phyloP scores from a whole-genome alignment of 257 asterid species.

The Solanum piurae region DNA sequence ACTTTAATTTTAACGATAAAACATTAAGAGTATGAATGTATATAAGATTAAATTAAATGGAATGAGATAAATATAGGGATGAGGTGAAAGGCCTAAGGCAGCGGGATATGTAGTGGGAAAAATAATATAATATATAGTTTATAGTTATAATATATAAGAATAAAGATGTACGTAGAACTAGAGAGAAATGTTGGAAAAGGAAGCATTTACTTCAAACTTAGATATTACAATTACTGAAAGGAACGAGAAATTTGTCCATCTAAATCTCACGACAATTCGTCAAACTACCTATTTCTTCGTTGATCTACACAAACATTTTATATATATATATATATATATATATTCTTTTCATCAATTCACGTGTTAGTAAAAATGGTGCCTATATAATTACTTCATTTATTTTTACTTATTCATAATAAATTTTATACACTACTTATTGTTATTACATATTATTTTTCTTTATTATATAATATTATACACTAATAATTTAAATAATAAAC shows the following conservation, averaged over 20 bases:
- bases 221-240: not conserved
- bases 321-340: not conserved
- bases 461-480: too few species aligned
- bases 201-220: slow-evolving; percentile 19
- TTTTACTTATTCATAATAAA: too few species aligned
- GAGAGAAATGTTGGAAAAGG: slow-evolving; percentile 27
- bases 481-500: too few species aligned
- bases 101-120: slow-evolving; percentile 22
- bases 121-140: not conserved
- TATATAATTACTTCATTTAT: too few species aligned
- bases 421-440: too few species aligned
- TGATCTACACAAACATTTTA: not conserved
- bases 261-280: not conserved
- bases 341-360: not conserved
- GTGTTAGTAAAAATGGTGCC: not conserved
- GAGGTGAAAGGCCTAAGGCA: not conserved
- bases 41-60: not conserved
- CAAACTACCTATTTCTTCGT: not conserved
- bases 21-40: not conserved
- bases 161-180: not conserved
- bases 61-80: not conserved
- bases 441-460: too few species aligned
- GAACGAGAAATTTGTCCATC: not conserved
- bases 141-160: not conserved
- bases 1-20: too few species aligned